Evolutionary conservation across 1,284 basidiomycete species (phyloP), one percentile per base, ranked within the genome.

Genomic region (Ustilago cynodontis): DNA sequence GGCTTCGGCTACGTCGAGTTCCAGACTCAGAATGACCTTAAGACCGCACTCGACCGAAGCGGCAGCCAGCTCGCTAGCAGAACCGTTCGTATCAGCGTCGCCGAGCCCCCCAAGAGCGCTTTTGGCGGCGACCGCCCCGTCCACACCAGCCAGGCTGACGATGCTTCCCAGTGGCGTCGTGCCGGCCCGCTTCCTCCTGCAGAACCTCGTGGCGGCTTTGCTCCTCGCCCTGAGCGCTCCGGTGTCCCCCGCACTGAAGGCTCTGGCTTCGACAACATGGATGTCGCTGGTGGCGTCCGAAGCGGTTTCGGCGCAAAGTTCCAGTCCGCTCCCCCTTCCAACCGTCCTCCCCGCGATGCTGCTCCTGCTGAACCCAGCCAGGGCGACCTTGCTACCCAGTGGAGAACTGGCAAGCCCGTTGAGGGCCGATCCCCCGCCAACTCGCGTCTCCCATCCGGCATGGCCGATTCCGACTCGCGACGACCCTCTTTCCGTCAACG

Each of bases 1-100:
- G 97, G 97, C 1, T 99, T 98, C 87, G 97, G 96, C 35, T 99
- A 99, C 86, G 91, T 98, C 75, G 96, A 99, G 86, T 99, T 98
- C 84, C 90, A 89, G 41, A 91, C 92, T 59, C 86, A 94, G 65
- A 93, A 95, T 41, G 91, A 90, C 50, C 88, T 98, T 73, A 95
- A 94, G 87, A 91, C 91, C 61, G 96, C 93, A 7, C 73, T 85
- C 33, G 77, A 75, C 53, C 74, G 75, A 58, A 80, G 69, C 59
- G 83, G 83, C 35, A 50, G 61, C 49, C 80, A 87, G 78, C 88
- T 99, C 58, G 91, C 90, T 35, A 93, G 93, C 51, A 90, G 97
- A 72, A 91, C 89, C 26, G 89, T 99, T 73, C 91, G 96, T 64
- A 91, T 98, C 69, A 94, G 93, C 86, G 95, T 99, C 49, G 97